These are phyloP conservation scores for Tolypocladium ophioglossoides DNA, from an alignment of 2,329 filamentous ascomycete genomes.

Conservation along the genomic window DNA sequence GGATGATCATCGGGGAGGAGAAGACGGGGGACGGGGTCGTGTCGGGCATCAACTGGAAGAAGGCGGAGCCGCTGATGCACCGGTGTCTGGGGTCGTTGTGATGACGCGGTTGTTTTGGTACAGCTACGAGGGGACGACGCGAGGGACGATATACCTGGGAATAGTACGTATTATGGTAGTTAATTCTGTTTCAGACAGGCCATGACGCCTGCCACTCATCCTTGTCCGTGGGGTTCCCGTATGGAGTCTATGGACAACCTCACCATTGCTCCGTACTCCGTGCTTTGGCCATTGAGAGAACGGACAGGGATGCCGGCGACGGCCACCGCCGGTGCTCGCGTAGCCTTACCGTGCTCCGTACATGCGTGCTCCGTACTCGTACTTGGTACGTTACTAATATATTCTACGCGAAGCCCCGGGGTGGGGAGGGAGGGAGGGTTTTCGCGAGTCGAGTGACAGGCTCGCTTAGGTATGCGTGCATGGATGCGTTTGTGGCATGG, in stretches of 20 bases:
- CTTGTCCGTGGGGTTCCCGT: no score
- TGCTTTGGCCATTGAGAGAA: no score
- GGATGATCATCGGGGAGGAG: constrained; percentile 34
- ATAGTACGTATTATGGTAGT: no score
- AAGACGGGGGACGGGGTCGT: constrained; percentile 12
- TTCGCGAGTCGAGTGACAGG: background rate
- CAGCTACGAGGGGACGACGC: no score
- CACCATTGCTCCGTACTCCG: no score
- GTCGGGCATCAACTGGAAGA: constrained; percentile 22
- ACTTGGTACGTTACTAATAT: no score
- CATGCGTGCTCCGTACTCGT: no score
- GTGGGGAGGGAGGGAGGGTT: background rate
- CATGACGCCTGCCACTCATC: background rate
- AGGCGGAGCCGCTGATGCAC: constrained; percentile 14
- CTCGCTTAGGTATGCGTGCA: background rate
- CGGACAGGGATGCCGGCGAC: background rate
- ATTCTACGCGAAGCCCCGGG: background rate
- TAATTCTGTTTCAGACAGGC: background rate
- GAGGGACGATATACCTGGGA: no score
- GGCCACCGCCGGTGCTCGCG: background rate
- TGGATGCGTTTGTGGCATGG: background rate
- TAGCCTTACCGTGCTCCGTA: background rate
- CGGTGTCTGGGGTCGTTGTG: constrained; percentile 9
- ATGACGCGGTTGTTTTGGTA: background rate
- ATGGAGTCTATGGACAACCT: no score